These are phyloP conservation scores for Erodium chrysanthum DNA, from an alignment of 441 rosid genomes.

Conservation along the genomic window DNA sequence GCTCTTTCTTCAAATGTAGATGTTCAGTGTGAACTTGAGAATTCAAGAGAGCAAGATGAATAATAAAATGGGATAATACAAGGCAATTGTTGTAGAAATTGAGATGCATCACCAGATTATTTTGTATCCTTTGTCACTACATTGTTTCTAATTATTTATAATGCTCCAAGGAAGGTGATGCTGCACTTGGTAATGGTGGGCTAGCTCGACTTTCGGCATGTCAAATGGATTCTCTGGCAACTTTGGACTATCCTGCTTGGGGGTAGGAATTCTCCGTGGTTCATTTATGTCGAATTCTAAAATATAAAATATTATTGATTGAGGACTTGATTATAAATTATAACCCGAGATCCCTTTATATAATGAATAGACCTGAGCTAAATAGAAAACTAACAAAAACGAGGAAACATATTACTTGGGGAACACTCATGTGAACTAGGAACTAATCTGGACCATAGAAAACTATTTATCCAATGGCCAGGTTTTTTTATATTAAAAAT, in stretches of 20 bases:
- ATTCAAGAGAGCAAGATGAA: not conserved
- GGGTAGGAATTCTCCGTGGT: slow-evolving; percentile 15
- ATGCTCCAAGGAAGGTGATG: slow-evolving; percentile 21
- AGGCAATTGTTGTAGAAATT: slow-evolving; percentile 1
- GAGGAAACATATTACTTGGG: too few relatives aligned
- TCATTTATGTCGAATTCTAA: not conserved
- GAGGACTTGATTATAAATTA: too few relatives aligned
- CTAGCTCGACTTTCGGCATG: slow-evolving; percentile 21
- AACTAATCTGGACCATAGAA: too few relatives aligned
- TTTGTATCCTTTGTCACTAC: not conserved
- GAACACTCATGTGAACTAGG: too few relatives aligned
- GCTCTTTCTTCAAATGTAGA: slow-evolving; percentile 3
- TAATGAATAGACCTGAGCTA: too few relatives aligned
- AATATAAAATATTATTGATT: too few relatives aligned
- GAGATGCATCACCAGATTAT: slow-evolving; percentile 2
- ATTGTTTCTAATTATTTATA: slow-evolving; percentile 2
- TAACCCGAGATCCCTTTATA: too few relatives aligned
- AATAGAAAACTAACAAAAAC: too few relatives aligned
- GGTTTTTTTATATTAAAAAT: too few relatives aligned
- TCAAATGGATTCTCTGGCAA: slow-evolving; percentile 21
- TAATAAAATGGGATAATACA: not conserved
- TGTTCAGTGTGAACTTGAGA: not conserved
- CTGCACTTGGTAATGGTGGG: slow-evolving; percentile 26
- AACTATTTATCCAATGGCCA: too few relatives aligned
- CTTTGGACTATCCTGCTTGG: slow-evolving; percentile 23